Conservation (phyloP, 257 asterid genomes). For the Nicotiana sylvestris region DNA sequence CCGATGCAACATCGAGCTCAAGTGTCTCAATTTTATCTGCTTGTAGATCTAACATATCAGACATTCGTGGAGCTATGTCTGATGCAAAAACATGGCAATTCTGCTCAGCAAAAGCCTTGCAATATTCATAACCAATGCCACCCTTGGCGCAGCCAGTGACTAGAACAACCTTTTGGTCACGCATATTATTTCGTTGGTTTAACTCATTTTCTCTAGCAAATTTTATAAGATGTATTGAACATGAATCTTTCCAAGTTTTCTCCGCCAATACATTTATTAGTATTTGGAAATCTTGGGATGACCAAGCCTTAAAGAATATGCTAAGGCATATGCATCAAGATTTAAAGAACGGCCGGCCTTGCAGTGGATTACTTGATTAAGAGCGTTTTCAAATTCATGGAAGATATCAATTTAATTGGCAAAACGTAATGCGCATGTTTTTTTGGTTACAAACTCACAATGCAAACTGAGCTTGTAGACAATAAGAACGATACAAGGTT, state of each 20-base stretch:
- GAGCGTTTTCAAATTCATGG: neutral
- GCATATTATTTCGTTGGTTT: conserved; percentile 17
- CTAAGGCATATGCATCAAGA: conserved; percentile 5
- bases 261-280: conserved; percentile 16
- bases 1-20: conserved; percentile 60
- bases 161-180: conserved; percentile 44
- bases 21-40: conserved; percentile 42
- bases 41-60: conserved; percentile 42
- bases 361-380: neutral
- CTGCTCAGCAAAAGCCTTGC: conserved; percentile 67
- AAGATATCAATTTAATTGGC: neutral
- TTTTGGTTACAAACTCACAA: neutral
- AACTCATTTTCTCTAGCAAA: neutral
- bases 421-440: neutral
- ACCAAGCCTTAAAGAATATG: neutral
- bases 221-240: neutral
- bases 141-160: conserved; percentile 80
- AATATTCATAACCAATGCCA: conserved; percentile 77
- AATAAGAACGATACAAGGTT: neutral
- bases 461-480: neutral
- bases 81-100: conserved; percentile 62
- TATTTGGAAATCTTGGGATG: neutral
- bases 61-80: conserved; percentile 30
- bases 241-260: neutral
- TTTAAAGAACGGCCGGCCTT: conserved; percentile 1